Conservation (phyloP, 768 basidiomycete genomes). For the Mrakia frigida region DNA sequence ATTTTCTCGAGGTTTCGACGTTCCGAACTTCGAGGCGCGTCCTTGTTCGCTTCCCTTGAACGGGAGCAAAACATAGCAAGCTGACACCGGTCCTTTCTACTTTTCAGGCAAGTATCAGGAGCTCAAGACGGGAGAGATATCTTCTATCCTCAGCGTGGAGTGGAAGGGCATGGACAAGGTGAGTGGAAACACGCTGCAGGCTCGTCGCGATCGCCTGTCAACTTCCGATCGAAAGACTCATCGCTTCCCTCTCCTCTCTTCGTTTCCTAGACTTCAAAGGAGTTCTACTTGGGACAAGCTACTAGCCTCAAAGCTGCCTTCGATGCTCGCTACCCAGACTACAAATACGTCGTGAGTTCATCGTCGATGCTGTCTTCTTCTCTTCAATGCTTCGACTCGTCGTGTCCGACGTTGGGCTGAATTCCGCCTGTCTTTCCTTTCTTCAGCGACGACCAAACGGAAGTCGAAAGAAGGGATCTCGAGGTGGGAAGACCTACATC, state of each 20-base stretch:
- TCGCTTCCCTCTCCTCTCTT: neutral
- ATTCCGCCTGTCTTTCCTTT: neutral
- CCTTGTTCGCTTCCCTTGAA: neutral
- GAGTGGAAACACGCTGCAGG: neutral
- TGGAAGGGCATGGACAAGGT: slow-evolving; percentile 7
- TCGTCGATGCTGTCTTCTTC: neutral
- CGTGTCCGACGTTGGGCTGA: neutral
- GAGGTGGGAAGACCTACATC: slow-evolving; percentile 13
- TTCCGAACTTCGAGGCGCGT: neutral
- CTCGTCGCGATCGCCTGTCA: too few relatives aligned
- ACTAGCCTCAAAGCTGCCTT: neutral
- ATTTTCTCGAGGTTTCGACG: neutral
- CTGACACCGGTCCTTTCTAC: neutral
- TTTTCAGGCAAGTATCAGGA: neutral
- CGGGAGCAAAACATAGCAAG: neutral
- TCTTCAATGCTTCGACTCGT: neutral
- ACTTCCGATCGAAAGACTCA: neutral
- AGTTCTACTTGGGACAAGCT: neutral
- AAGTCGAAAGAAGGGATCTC: neutral
- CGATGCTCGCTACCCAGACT: neutral
- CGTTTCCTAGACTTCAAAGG: neutral
- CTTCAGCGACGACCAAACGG: slow-evolving; percentile 3
- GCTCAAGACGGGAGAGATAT: neutral
- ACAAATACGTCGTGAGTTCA: slow-evolving; percentile 10
- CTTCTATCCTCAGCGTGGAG: neutral